Conservation (phyloP, 768 basidiomycete genomes). For the Phallus indusiatus region DNA sequence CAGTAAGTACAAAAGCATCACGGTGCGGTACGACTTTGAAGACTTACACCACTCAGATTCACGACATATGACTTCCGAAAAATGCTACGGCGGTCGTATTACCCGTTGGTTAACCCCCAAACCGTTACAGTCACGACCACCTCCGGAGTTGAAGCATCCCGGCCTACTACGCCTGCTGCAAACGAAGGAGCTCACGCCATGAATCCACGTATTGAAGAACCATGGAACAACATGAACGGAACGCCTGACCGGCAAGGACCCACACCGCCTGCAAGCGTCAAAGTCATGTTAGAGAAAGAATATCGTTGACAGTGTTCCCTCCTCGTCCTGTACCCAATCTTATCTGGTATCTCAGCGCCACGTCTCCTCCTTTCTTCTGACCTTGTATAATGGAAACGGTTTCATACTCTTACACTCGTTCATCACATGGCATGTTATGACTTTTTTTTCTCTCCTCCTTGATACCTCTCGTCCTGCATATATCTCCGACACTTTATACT, state of each 20-base stretch:
- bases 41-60: background rate
- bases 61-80: slow-evolving; percentile 87
- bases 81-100: slow-evolving; percentile 87
- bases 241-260: background rate
- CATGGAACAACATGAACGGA: background rate
- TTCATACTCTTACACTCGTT: background rate
- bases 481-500: background rate
- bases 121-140: slow-evolving; percentile 70
- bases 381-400: background rate
- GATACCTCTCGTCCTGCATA: background rate
- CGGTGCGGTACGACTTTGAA: background rate
- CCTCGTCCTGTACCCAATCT: background rate
- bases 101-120: slow-evolving; percentile 67
- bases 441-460: background rate
- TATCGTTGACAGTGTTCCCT: slow-evolving; percentile 1
- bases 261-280: slow-evolving; percentile 1
- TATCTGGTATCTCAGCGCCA: background rate
- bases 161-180: slow-evolving; percentile 55
- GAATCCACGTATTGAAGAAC: slow-evolving; percentile 3
- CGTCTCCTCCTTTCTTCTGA: background rate
- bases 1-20: slow-evolving; percentile 47
- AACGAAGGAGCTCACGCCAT: slow-evolving; percentile 7
- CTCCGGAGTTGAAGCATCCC: slow-evolving; percentile 59
- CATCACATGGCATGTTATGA: background rate
- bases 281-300: slow-evolving; percentile 9